A percentile compares a stretch with the other conserved stretches of the same genome.
These are phyloP conservation scores for Achaetomium macrosporum DNA, from an alignment of 2,329 filamentous ascomycete genomes.

Conservation along the genomic window DNA sequence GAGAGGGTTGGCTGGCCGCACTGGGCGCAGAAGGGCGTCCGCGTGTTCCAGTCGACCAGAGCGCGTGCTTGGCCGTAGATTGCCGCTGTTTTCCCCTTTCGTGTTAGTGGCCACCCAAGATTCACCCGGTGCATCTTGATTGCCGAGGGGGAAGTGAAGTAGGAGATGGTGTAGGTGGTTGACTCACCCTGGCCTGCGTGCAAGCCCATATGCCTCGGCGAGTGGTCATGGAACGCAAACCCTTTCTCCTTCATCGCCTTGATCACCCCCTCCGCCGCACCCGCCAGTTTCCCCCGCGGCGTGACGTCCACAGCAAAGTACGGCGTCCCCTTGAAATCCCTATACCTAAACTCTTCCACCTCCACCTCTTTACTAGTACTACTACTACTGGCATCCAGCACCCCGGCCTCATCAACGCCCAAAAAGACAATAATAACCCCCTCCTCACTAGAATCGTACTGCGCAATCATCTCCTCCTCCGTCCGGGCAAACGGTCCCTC, in stretches of 20 bases:
- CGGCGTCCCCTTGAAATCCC: conserved; percentile 70
- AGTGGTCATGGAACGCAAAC: conserved; percentile 55
- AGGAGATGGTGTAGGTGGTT: background rate
- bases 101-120: background rate
- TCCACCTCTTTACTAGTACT: conserved; percentile 16
- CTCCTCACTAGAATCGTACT: conserved; percentile 65
- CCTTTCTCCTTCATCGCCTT: conserved; percentile 54
- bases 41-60: conserved; percentile 87
- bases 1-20: conserved; percentile 81
- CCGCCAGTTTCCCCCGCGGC: conserved; percentile 57
- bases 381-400: conserved; percentile 21
- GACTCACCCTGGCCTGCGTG: conserved; percentile 42
- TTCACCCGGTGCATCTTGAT: background rate
- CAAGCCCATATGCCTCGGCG: conserved; percentile 41
- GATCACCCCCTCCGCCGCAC: conserved; percentile 49
- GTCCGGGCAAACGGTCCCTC: conserved; percentile 58
- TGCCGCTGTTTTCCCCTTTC: conserved; percentile 53
- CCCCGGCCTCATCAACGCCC: conserved; percentile 63
- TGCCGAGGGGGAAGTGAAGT: background rate
- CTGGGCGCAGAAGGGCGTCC: conserved; percentile 85
- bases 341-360: conserved; percentile 48
- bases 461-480: conserved; percentile 67
- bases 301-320: conserved; percentile 91
- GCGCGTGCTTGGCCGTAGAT: conserved; percentile 86
- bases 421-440: conserved; percentile 74